These are phyloP conservation scores for Hibiscus trionum DNA, from an alignment of 345 rosid genomes.

Conservation along the genomic window DNA sequence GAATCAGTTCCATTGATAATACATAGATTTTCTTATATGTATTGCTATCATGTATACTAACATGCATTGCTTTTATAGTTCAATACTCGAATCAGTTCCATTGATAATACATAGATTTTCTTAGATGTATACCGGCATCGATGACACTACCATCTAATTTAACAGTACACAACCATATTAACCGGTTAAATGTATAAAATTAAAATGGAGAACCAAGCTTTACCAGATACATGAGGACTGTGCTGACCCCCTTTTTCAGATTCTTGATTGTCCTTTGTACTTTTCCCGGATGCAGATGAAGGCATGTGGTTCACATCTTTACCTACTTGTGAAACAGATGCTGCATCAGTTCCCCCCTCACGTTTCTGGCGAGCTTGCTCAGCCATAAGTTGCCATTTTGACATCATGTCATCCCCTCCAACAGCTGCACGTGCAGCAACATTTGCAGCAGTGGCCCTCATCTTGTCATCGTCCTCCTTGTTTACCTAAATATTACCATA, in stretches of 20 bases:
- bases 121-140: neutral
- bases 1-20: too few relatives aligned
- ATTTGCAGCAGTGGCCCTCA: constrained; percentile 96
- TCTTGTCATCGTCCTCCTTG: constrained; percentile 96
- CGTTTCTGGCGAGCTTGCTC: constrained; percentile 92
- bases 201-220: constrained; percentile 9
- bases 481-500: constrained; percentile 33
- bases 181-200: neutral
- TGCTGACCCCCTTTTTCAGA: constrained; percentile 38
- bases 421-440: constrained; percentile 98
- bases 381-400: constrained; percentile 98
- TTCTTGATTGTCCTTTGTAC: constrained; percentile 47
- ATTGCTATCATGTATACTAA: neutral
- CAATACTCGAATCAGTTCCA: neutral
- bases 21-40: too few relatives aligned
- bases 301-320: constrained; percentile 41
- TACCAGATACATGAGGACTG: constrained; percentile 37
- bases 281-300: constrained; percentile 44
- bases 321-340: constrained; percentile 44
- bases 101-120: neutral
- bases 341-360: constrained; percentile 38
- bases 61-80: neutral
- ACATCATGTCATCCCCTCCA: constrained; percentile 86
- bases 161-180: neutral
- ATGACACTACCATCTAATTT: neutral